Evolutionary conservation across 352 stramenopile genomes (phyloP).

Genomic region (Thraustochytrium sp.): DNA sequence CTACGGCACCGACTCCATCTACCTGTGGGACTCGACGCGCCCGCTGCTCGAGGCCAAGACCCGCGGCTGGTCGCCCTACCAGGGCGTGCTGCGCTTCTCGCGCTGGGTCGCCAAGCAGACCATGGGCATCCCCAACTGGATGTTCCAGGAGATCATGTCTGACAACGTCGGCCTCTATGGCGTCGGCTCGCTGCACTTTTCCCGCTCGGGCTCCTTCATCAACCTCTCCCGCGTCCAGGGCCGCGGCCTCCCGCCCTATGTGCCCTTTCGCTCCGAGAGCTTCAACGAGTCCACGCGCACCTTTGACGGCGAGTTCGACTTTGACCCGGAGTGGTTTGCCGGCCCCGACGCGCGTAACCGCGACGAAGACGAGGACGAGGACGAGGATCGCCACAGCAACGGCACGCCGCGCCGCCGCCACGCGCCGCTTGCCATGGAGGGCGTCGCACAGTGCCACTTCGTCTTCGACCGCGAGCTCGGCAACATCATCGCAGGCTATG

Average conservation of each 20-base stretch:
- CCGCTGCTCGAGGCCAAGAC: neutral
- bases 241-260: neutral
- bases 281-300: neutral
- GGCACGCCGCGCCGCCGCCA: neutral
- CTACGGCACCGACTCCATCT: neutral
- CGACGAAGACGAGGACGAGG: neutral
- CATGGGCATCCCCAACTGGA: conserved; percentile 16
- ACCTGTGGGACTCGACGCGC: neutral
- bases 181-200: conserved; percentile 9
- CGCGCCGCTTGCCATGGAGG: neutral
- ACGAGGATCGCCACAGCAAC: neutral
- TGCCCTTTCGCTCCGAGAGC: neutral
- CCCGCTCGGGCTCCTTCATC: neutral
- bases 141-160: conserved; percentile 15
- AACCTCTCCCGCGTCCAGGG: neutral
- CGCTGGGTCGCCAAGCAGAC: neutral
- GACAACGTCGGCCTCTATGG: conserved; percentile 3
- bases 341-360: neutral
- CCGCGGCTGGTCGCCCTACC: neutral
- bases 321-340: neutral
- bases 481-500: neutral
- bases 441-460: neutral
- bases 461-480: neutral
- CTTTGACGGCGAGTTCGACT: neutral
- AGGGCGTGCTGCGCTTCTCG: neutral